Conservation (phyloP, 2,329 filamentous ascomycete genomes). For the Zymoseptoria pseudotritici region DNA sequence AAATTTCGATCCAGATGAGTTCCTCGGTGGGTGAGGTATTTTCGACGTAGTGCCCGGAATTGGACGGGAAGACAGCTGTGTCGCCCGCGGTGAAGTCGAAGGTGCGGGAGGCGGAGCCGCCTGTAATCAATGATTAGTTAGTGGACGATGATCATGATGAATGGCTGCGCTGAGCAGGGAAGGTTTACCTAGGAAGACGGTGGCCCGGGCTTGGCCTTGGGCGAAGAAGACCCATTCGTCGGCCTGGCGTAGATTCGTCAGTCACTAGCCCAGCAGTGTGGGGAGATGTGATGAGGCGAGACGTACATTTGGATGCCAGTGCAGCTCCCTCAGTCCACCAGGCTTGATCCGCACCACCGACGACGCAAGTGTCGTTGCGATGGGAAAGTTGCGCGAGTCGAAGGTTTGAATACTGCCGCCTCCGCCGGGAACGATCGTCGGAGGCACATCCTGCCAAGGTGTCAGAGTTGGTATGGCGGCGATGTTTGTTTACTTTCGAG, state of each 20-base stretch:
- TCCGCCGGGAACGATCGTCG: slow-evolving; percentile 39
- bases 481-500: slow-evolving; percentile 41
- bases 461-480: not conserved
- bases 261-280: not conserved
- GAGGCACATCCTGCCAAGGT: slow-evolving; percentile 18
- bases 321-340: slow-evolving; percentile 55
- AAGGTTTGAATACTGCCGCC: slow-evolving; percentile 55
- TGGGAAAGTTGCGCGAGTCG: slow-evolving; percentile 60
- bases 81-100: slow-evolving; percentile 56
- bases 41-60: slow-evolving; percentile 60
- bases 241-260: not conserved
- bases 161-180: not conserved
- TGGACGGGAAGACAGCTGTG: slow-evolving; percentile 61
- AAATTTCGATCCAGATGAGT: slow-evolving; percentile 61
- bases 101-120: slow-evolving; percentile 46
- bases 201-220: slow-evolving; percentile 52
- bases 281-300: not conserved
- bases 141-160: not conserved
- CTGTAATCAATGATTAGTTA: not conserved
- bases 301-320: slow-evolving; percentile 52
- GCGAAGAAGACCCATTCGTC: slow-evolving; percentile 69
- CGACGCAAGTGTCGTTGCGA: slow-evolving; percentile 58
- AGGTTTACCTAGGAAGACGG: slow-evolving; percentile 50
- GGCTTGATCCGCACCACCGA: slow-evolving; percentile 59
- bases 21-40: slow-evolving; percentile 58